Evolutionary conservation across 2,329 filamentous ascomycete species (phyloP), one percentile per base, ranked within the genome.

Genomic region (Colletotrichum chrysophilum): DNA sequence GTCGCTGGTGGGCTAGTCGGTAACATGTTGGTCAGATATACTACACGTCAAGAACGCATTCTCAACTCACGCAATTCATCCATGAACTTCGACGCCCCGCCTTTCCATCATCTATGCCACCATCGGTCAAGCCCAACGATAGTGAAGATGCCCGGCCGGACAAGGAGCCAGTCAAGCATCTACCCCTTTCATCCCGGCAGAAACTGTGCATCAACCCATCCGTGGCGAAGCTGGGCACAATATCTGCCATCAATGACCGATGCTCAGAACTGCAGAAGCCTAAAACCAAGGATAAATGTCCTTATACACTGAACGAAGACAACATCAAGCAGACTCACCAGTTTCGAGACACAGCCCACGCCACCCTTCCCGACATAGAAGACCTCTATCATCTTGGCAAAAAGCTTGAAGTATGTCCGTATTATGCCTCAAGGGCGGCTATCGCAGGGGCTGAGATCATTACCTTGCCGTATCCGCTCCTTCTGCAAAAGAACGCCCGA

Each of bases 41-140:
- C 84, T 98, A 96, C 85, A 97, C 96, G 71, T 98, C 96, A 9
- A 91, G 96, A 81, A 98, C 96, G 2, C 96, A 98, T 83, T 98
- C 96, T 4, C 96, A 98, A 81, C 86, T 98, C 16, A 94, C 94
- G 1, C 96, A 98, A 81, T 98, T 98, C 83, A 93, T 96, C 21
- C 90, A 92, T 56, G 96, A 98, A 83, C 86, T 98, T 66, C 91
- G 93, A 3, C 92, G 95, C 32, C 94, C 97, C n/a, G 86, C 86
- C 1, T 92, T 98, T 75, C 95, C 96, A 6, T 89, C 95, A 0
- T 95, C 94, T 4, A 84, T 97, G 4, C 91, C 92, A 1, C 78
- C 80, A 3, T 85, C 85, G 0, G 13, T 76, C 21, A 67, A 88
- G 28, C 77, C 80, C 36, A 72, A 66, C 16, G 62, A 56, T 16